Percentiles rank a stretch among this genome's conserved stretches.
Evolutionary conservation across 495 filamentous ascomycete species (phyloP).

Genomic region (Pyrenula massariospora): DNA sequence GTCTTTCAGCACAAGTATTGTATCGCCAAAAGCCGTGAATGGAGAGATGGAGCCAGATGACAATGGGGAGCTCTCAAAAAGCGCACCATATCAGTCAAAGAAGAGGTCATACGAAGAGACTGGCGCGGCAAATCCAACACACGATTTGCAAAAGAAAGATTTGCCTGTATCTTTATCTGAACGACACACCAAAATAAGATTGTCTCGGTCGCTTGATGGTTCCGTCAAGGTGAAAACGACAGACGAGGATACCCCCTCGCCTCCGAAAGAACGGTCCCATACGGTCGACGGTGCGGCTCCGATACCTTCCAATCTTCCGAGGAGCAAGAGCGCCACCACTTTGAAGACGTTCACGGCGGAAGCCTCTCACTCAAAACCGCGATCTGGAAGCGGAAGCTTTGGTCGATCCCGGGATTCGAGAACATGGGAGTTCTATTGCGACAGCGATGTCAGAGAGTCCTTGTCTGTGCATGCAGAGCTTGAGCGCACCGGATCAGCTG

Average conservation of each 20-base stretch:
- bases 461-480: conserved; percentile 61
- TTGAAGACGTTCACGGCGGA: conserved; percentile 20
- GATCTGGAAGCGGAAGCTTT: conserved; percentile 14
- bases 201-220: conserved; percentile 72
- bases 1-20: not conserved
- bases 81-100: not conserved
- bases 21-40: not conserved
- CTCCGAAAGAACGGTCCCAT: conserved; percentile 36
- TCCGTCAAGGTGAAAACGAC: conserved; percentile 67
- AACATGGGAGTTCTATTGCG: conserved; percentile 75
- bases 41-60: not conserved
- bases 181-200: conserved; percentile 20
- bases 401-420: conserved; percentile 74
- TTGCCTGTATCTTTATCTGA: not conserved
- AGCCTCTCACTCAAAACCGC: conserved; percentile 21
- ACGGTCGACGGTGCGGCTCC: conserved; percentile 24
- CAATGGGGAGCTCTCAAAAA: not conserved
- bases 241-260: conserved; percentile 55
- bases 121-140: not conserved
- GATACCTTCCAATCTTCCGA: conserved; percentile 43
- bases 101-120: not conserved
- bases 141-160: not conserved
- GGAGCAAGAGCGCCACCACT: conserved; percentile 46
- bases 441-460: conserved; percentile 58
- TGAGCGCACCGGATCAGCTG: conserved; percentile 58